Evolutionary conservation across 345 rosid species (phyloP), one percentile per base, ranked within the genome.

Genomic region (Carallia pectinifolia): DNA sequence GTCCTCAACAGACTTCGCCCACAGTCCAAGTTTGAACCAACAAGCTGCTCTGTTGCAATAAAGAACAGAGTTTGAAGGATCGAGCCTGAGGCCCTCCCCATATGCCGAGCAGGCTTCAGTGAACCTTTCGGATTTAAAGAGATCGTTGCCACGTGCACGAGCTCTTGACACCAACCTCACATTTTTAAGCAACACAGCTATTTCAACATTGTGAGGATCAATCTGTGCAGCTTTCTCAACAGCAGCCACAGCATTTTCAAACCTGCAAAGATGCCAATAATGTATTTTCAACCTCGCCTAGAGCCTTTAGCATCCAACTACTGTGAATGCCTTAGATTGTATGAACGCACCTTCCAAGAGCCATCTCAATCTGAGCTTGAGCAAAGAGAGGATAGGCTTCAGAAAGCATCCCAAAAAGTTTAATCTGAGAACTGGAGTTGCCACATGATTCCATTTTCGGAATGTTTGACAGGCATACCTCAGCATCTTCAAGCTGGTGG

Each of bases 51-150:
- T 81, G 67, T 86, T 83, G 81, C 92, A 82, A 56, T 85, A 85
- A 30, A 96, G 89, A 72, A 90, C 82, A 68, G 97, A 83, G 77
- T 89, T 96, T 63, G 85, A 77, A 67, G 95, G 95, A 85, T 90
- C 95, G 75, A 84, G 74, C 85, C 79, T 89, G 64, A 96, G 95
- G 61, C 95, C 98, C 79, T 96, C 98, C 16, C 79, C 87, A 73
- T 92, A 96, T 67, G 94, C 97, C n/a, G 88, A 73, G 65, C 90
- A 84, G 68, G 99, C 99, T 81, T 96, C 99, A 27, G 97, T 92
- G 73, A 80, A 92, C 81, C 99, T 89, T 84, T 96, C 99, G 36
- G 95, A 90, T 79, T 89, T 94, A 75, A 89, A 90, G 76, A 92
- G 97, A 79, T 89, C 88, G 78, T 90, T 89, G 68, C 98, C 99